Evolutionary conservation across 192 early-diverging fungal genomes (phyloP).

Genomic region (Coemansia reversa): DNA sequence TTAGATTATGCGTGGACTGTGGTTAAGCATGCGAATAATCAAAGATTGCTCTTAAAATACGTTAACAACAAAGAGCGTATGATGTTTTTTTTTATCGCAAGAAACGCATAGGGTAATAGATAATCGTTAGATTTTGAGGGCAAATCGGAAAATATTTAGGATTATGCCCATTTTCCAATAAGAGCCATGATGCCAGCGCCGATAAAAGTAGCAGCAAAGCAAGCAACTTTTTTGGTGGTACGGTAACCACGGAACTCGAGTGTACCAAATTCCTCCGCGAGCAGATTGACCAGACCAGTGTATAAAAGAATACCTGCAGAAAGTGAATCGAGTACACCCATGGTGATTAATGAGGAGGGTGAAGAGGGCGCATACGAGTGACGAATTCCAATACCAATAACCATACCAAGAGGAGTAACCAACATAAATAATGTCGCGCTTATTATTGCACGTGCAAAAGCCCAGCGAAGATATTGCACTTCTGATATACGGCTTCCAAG

Average conservation of each 20-base stretch:
- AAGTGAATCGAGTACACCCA: slow-evolving; percentile 73
- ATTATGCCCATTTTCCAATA: slow-evolving; percentile 72
- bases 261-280: slow-evolving; percentile 67
- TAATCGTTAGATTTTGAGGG: too few species aligned
- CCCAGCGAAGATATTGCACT: slow-evolving; percentile 32
- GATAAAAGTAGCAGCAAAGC: slow-evolving; percentile 62
- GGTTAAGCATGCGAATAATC: too few species aligned
- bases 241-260: slow-evolving; percentile 57
- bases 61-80: too few species aligned
- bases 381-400: slow-evolving; percentile 75
- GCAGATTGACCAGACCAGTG: slow-evolving; percentile 69
- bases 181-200: slow-evolving; percentile 76
- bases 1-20: too few species aligned
- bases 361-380: slow-evolving; percentile 64
- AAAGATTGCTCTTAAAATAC: too few species aligned
- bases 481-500: slow-evolving; percentile 71
- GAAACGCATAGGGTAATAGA: neutral
- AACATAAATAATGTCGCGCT: slow-evolving; percentile 63
- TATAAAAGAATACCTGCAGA: slow-evolving; percentile 81
- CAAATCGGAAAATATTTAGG: neutral
- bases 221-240: slow-evolving; percentile 47
- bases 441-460: slow-evolving; percentile 30
- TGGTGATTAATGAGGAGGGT: slow-evolving; percentile 58
- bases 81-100: slow-evolving; percentile 1
- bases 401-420: slow-evolving; percentile 77